Evolutionary conservation across 805 yeast genomes (phyloP).

Genomic region (Kluyveromyces lactis): DNA sequence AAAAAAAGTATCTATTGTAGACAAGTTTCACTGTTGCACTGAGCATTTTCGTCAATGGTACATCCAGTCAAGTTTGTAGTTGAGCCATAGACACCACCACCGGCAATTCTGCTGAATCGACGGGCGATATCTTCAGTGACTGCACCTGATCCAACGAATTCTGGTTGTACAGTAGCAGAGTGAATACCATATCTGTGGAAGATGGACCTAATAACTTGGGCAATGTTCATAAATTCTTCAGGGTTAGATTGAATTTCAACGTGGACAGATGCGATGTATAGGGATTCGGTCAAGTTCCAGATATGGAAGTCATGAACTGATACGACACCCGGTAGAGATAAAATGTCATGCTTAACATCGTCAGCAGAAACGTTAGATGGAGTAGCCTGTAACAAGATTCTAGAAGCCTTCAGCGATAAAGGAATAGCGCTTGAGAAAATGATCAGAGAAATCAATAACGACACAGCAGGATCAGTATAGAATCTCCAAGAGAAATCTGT

Average conservation of each 20-base stretch:
- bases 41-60: slow-evolving; percentile 43
- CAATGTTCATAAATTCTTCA: slow-evolving; percentile 60
- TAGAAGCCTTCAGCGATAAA: slow-evolving; percentile 74
- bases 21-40: slow-evolving; percentile 42
- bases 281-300: slow-evolving; percentile 88
- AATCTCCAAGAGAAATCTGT: slow-evolving; percentile 83
- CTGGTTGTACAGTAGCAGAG: slow-evolving; percentile 95
- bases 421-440: slow-evolving; percentile 91
- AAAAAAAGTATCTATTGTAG: slow-evolving; percentile 15
- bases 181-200: slow-evolving; percentile 82
- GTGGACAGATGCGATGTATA: slow-evolving; percentile 82
- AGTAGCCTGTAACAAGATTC: slow-evolving; percentile 85
- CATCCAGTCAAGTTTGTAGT: slow-evolving; percentile 29
- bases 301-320: slow-evolving; percentile 93
- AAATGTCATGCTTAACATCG: slow-evolving; percentile 59
- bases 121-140: slow-evolving; percentile 27
- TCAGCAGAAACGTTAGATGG: slow-evolving; percentile 79
- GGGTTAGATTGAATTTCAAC: slow-evolving; percentile 62
- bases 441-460: slow-evolving; percentile 76
- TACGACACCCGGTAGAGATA: slow-evolving; percentile 60
- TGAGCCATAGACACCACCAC: slow-evolving; percentile 20
- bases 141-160: slow-evolving; percentile 42
- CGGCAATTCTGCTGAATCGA: slow-evolving; percentile 29
- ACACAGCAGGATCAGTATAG: slow-evolving; percentile 79
- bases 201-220: slow-evolving; percentile 66